These are phyloP conservation scores for Penicillium pulvis DNA, from an alignment of 495 filamentous ascomycete species.

Conservation along the genomic window DNA sequence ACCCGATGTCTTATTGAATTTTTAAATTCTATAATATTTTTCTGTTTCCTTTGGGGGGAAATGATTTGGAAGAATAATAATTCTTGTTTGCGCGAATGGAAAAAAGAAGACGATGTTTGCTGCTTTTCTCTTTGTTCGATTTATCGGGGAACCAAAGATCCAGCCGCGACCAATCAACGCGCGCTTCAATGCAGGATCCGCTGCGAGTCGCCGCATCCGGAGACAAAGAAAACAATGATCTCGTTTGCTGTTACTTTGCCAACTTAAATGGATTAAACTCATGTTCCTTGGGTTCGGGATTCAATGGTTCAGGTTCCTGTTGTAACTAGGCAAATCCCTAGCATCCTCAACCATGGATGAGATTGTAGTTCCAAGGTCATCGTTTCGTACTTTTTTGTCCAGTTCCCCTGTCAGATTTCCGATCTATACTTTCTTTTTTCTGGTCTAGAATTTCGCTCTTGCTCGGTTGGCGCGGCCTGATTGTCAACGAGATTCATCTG, in stretches of 20 bases:
- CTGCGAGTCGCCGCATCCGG: slow-evolving; percentile 45
- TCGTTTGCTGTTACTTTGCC: slow-evolving; percentile 13
- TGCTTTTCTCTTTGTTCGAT: slow-evolving; percentile 8
- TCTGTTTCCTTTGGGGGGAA: background rate
- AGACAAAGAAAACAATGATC: slow-evolving; percentile 45
- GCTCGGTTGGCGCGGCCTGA: slow-evolving; percentile 30
- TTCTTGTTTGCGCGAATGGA: background rate
- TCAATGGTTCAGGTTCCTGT: background rate
- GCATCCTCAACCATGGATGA: background rate
- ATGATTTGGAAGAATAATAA: too few species aligned
- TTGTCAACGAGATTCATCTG: slow-evolving; percentile 13
- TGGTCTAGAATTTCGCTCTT: slow-evolving; percentile 11
- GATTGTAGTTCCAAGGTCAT: background rate
- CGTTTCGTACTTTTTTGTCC: background rate
- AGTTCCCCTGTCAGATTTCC: background rate
- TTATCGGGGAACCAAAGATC: slow-evolving; percentile 18
- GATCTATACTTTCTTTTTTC: slow-evolving; percentile 7
- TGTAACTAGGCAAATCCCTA: background rate
- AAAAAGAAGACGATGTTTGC: background rate
- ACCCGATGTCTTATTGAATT: background rate
- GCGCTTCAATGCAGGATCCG: background rate
- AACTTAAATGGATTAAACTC: background rate
- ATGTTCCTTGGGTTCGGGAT: background rate
- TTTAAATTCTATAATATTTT: background rate
- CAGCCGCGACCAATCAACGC: slow-evolving; percentile 14